A percentile compares a stretch with the other conserved stretches of the same genome.
These are phyloP conservation scores for Leavenworthia alabamica DNA, from an alignment of 345 rosid species.

Conservation along the genomic window DNA sequence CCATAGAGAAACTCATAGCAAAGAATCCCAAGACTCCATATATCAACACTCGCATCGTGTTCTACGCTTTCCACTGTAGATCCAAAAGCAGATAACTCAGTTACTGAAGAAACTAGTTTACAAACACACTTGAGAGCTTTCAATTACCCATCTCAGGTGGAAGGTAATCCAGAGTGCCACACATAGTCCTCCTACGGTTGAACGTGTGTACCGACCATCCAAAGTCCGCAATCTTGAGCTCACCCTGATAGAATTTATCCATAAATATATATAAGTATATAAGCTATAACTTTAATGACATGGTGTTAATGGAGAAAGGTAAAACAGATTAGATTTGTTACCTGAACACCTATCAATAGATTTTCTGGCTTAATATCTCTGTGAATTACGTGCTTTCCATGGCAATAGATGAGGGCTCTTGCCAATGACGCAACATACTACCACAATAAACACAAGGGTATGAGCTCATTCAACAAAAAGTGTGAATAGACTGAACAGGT, in stretches of 20 bases:
- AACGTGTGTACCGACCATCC: slow-evolving; percentile 99
- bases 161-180: slow-evolving; percentile 93
- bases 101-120: background rate
- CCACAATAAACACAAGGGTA: background rate
- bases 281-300: background rate
- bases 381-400: slow-evolving; percentile 96
- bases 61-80: slow-evolving; percentile 80
- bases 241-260: slow-evolving; percentile 52
- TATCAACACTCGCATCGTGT: slow-evolving; percentile 92
- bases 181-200: slow-evolving; percentile 89
- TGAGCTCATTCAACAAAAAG: background rate
- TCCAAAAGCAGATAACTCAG: background rate
- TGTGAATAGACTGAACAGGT: background rate
- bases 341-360: slow-evolving; percentile 80
- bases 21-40: slow-evolving; percentile 95
- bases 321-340: background rate
- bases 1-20: slow-evolving; percentile 91
- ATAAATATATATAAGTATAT: background rate
- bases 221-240: slow-evolving; percentile 96
- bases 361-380: slow-evolving; percentile 97
- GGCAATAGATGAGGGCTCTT: slow-evolving; percentile 94
- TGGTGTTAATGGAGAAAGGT: background rate
- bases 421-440: slow-evolving; percentile 95
- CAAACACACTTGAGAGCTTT: background rate
- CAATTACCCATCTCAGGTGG: slow-evolving; percentile 94